phyloP scores from a whole-genome alignment of 169 alveolate species.

The Plasmodium berghei region DNA sequence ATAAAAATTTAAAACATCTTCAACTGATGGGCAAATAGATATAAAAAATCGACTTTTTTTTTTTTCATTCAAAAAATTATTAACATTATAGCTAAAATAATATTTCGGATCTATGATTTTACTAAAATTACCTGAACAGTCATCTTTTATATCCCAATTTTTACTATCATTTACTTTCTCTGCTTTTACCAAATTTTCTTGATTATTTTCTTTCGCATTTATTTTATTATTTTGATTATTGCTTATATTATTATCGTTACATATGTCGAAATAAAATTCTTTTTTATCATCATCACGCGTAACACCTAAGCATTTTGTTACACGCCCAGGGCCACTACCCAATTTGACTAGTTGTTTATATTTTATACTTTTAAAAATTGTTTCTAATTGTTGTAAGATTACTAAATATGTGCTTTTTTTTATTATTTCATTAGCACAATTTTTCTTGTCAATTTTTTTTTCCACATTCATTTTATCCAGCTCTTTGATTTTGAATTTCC shows the following conservation, averaged over 20 bases:
- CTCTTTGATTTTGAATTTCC: neutral
- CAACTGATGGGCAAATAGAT: conserved; percentile 28
- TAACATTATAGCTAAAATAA: conserved; percentile 20
- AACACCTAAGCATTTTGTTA: conserved; percentile 75
- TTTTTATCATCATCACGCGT: conserved; percentile 41
- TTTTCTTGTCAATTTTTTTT: neutral
- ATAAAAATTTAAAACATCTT: conserved; percentile 32
- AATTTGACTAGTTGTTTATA: conserved; percentile 36
- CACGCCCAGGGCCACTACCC: conserved; percentile 80
- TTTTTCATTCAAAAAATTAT: neutral
- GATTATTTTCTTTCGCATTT: neutral
- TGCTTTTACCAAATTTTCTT: neutral
- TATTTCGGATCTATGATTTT: conserved; percentile 2
- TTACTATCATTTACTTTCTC: neutral
- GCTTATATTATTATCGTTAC: too few relatives aligned
- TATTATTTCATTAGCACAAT: neutral
- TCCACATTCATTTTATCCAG: neutral
- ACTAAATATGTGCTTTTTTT: conserved; percentile 13
- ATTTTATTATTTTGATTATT: neutral
- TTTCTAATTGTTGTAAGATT: conserved; percentile 4
- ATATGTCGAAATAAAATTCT: conserved; percentile 1
- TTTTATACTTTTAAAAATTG: conserved; percentile 20
- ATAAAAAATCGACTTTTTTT: conserved; percentile 51
- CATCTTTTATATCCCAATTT: too few relatives aligned
- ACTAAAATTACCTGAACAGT: neutral